Conservation (phyloP, 495 filamentous ascomycete species). For the Pyronema omphalodes region DNA sequence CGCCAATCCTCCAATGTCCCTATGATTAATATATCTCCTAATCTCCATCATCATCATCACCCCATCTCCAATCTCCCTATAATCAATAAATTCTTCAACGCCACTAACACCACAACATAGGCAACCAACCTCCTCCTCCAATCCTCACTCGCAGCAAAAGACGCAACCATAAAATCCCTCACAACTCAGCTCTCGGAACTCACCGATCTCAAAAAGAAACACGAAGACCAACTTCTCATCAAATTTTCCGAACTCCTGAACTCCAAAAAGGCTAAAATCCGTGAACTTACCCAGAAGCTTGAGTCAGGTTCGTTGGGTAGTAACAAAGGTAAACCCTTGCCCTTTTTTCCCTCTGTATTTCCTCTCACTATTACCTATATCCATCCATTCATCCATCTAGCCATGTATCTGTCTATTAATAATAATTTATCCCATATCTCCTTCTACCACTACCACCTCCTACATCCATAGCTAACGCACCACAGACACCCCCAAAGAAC, state of each 20-base stretch:
- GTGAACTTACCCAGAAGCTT: slow-evolving; percentile 10
- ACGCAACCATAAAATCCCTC: slow-evolving; percentile 28
- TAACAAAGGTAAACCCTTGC: not conserved
- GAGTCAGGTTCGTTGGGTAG: not conserved
- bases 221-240: slow-evolving; percentile 24
- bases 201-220: slow-evolving; percentile 30
- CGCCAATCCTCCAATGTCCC: too few species aligned
- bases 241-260: slow-evolving; percentile 22
- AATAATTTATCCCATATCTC: not conserved
- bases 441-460: too few species aligned
- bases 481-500: too few species aligned
- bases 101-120: too few species aligned
- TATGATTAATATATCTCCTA: too few species aligned
- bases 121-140: not conserved
- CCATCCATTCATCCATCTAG: too few species aligned
- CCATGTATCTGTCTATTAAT: too few species aligned
- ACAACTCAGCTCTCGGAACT: slow-evolving; percentile 31
- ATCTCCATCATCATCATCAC: too few species aligned
- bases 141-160: slow-evolving; percentile 7
- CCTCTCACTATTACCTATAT: not conserved
- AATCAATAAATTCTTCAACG: too few species aligned
- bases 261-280: slow-evolving; percentile 18
- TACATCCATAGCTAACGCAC: too few species aligned
- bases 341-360: not conserved
- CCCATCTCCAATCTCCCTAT: too few species aligned